Percentiles rank a stretch among this genome's conserved stretches.
Evolutionary conservation across 192 early-diverging fungal genomes (phyloP).

Genomic region (Entophlyctis luteolus): DNA sequence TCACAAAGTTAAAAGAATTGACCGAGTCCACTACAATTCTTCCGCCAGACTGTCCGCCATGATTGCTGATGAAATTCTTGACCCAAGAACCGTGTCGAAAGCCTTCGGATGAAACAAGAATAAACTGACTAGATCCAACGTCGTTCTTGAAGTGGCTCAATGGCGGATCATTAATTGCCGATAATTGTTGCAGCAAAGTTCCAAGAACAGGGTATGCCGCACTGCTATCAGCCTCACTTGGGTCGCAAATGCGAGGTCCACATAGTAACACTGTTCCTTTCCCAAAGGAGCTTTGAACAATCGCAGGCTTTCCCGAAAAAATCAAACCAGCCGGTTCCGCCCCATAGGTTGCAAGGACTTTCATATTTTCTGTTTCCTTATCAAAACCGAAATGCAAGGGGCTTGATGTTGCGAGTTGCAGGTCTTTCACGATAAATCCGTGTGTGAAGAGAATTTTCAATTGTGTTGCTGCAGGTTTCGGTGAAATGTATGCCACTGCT

Average conservation of each 20-base stretch:
- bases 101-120: not conserved
- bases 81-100: not conserved
- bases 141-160: not conserved
- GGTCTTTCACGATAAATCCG: too few species aligned
- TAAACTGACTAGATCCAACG: constrained; percentile 1
- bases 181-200: too few species aligned
- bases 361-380: not conserved
- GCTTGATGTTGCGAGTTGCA: too few species aligned
- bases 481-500: too few species aligned
- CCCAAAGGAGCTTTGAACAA: constrained; percentile 67
- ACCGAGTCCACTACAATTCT: constrained; percentile 18
- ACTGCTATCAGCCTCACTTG: too few species aligned
- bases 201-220: too few species aligned
- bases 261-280: constrained; percentile 64
- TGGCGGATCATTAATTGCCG: constrained; percentile 19
- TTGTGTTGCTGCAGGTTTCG: too few species aligned
- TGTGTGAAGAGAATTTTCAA: too few species aligned
- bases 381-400: too few species aligned
- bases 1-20: constrained; percentile 18
- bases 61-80: not conserved
- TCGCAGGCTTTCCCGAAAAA: constrained; percentile 37
- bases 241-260: constrained; percentile 70
- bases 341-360: constrained; percentile 42
- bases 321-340: not conserved
- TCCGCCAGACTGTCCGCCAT: not conserved